Evolutionary conservation across 1,139 yeast genomes (phyloP), one percentile per base, ranked within the genome.

Genomic region (Arxiozyma slooffiae): DNA sequence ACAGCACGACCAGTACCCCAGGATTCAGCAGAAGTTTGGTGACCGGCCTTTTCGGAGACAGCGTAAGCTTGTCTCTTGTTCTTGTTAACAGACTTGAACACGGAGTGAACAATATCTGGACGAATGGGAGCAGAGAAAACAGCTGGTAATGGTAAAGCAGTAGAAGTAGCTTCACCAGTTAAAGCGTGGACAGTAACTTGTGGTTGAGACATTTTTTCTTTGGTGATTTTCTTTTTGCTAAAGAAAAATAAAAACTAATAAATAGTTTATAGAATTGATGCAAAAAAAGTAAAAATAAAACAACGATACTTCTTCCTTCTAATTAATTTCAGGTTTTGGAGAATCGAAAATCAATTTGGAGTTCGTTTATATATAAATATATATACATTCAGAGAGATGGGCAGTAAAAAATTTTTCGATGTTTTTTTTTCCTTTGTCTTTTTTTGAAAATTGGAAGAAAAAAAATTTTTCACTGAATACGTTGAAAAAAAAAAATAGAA

Each of bases 1-100:
- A 92, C 97, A 79, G 98, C 98, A 82, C 98, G 90, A 84, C 98
- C 98, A 69, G 98, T 94, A 88, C 98, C 98, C 98, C 98, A 92
- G 61, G 98, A 92, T 79, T 89, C 97, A 74, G 98, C 98, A 62
- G 98, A 92, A 77, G 97, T 90, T 81, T 92, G 97, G 83, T 88
- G 96, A 81, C 98, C 98, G 70, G 98, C 98, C 79, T 88, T 87
- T 74, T 83, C 89, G 69, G 97, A 84, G 69, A 92, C 98, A 73
- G 98, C 97, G 85, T 92, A 92, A 76, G 98, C 97, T 81, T 92
- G 98, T 81, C 98, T 90, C 90, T 90, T 90, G 96, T 92, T 92
- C 92, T 92, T 92, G 94, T 90, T 92, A 68, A 92, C 90, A 75
- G 92, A 86, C 73, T 92, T 88, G 83, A 89, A 92, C 67, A 92